Evolutionary conservation across 345 rosid genomes (phyloP).

Genomic region (Lumnitzera racemosa): DNA sequence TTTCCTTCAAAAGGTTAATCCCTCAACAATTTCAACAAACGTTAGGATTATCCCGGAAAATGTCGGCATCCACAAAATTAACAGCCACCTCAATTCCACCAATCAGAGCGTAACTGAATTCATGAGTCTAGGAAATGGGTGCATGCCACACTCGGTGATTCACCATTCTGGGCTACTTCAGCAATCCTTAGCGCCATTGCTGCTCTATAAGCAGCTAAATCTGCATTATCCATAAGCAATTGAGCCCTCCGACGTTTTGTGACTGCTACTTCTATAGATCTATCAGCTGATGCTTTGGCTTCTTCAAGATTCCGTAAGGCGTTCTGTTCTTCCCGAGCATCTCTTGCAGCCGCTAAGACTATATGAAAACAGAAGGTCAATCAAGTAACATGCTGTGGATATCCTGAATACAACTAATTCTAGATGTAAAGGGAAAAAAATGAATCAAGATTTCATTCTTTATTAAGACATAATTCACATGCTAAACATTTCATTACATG

Average conservation of each 20-base stretch:
- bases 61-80: no score
- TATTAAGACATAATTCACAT: no score
- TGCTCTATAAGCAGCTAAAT: conserved; percentile 74
- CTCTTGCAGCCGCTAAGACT: conserved; percentile 42
- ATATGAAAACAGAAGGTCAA: conserved; percentile 4
- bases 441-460: no score
- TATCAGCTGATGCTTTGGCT: conserved; percentile 36
- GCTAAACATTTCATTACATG: no score
- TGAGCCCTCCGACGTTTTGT: conserved; percentile 60
- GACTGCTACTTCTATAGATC: conserved; percentile 38
- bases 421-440: no score
- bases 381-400: background rate
- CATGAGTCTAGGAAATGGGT: conserved; percentile 25
- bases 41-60: no score
- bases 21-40: background rate
- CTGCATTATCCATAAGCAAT: conserved; percentile 67
- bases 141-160: conserved; percentile 22
- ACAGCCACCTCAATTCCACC: no score
- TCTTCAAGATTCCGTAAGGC: conserved; percentile 38
- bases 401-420: no score
- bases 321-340: conserved; percentile 35
- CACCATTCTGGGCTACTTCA: conserved; percentile 39
- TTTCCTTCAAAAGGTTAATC: background rate
- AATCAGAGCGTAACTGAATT: no score
- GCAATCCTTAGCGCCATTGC: conserved; percentile 57